Conservation (phyloP, 1,284 basidiomycete genomes). For the Fomitopsis betulina region DNA sequence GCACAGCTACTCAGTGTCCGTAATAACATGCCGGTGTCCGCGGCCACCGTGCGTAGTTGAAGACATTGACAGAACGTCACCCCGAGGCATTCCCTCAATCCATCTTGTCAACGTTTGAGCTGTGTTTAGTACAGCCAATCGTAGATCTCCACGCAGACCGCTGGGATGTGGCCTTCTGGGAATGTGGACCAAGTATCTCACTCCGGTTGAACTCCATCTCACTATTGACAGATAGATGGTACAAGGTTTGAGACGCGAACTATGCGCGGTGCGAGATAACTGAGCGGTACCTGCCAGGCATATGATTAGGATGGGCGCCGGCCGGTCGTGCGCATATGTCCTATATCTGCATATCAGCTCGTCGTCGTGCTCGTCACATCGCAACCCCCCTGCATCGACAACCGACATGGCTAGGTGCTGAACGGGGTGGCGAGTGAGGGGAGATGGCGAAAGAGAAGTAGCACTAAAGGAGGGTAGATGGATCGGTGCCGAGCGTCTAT, state of each 20-base stretch:
- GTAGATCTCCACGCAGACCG: no score
- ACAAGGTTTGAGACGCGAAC: background rate
- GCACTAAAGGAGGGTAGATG: background rate
- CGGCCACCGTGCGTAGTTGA: no score
- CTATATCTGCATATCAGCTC: background rate
- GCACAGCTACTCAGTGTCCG: no score
- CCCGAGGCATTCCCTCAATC: no score
- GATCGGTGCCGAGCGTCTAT: slow-evolving; percentile 1
- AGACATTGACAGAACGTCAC: no score
- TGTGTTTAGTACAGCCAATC: no score
- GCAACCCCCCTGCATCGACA: no score
- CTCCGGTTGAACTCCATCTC: background rate
- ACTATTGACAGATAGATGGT: background rate
- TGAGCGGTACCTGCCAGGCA: background rate
- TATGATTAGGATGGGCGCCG: background rate
- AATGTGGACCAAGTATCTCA: background rate
- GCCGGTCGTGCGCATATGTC: background rate
- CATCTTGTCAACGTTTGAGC: no score
- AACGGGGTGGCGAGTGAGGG: background rate
- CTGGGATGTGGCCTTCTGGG: background rate
- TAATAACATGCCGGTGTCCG: no score
- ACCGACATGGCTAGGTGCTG: background rate
- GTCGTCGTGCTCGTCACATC: background rate
- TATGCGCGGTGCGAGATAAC: background rate
- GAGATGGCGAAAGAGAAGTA: background rate